phyloP scores from a whole-genome alignment of 495 filamentous ascomycete species.

The Penicillium herquei region DNA sequence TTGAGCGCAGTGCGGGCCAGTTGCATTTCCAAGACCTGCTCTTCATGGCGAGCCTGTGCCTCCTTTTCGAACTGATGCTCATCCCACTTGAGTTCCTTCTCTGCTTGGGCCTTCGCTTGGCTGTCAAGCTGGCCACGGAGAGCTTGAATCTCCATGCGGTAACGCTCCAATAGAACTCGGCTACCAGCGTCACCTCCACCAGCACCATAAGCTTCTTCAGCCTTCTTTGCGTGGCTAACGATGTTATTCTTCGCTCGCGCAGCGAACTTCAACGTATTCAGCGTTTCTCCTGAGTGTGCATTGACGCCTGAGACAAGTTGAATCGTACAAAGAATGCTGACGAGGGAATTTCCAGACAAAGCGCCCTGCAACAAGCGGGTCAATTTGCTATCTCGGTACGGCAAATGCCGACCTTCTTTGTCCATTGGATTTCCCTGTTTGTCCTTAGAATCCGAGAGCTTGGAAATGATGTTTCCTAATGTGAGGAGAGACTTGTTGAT shows the following conservation, averaged over 20 bases:
- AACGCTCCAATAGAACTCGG: constrained; percentile 85
- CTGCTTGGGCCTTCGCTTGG: constrained; percentile 67
- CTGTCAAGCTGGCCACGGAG: constrained; percentile 77
- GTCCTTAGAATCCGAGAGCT: constrained; percentile 80
- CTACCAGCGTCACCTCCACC: constrained; percentile 75
- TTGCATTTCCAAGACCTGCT: constrained; percentile 98
- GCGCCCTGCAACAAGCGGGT: constrained; percentile 91
- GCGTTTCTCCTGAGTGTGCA: constrained; percentile 77
- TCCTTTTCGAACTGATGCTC: constrained; percentile 76
- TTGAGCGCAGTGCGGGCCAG: constrained; percentile 92
- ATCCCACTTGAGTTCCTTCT: constrained; percentile 64
- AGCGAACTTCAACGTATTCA: constrained; percentile 97
- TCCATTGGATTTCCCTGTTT: constrained; percentile 72
- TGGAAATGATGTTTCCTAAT: constrained; percentile 90
- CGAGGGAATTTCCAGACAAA: constrained; percentile 86
- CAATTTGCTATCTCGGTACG: constrained; percentile 95
- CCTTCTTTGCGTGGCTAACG: constrained; percentile 92
- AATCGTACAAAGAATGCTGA: constrained; percentile 96
- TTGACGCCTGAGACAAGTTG: constrained; percentile 67
- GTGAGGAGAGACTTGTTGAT: constrained; percentile 98
- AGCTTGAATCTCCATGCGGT: constrained; percentile 89
- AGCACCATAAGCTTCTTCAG: constrained; percentile 78
- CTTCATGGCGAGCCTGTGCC: constrained; percentile 81
- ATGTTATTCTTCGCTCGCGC: constrained; percentile 97
- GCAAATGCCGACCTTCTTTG: constrained; percentile 84